Evolutionary conservation across 2,329 filamentous ascomycete species (phyloP), one percentile per base, ranked within the genome.

Genomic region (Botrytis paeoniae): DNA sequence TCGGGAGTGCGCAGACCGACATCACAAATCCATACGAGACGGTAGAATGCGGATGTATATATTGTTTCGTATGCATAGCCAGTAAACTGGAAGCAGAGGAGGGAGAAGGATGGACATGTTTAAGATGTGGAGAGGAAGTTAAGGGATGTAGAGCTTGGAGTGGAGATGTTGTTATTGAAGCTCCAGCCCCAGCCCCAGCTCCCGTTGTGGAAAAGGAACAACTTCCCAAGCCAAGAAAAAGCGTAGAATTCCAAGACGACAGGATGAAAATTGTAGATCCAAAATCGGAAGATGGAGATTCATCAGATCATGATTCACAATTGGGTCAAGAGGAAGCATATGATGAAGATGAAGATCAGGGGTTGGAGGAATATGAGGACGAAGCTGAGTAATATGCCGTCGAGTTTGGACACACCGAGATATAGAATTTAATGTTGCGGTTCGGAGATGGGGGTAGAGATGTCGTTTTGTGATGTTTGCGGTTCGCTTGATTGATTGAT

Each of bases 21-120:
- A 91, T 98, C 75, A 98, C 95, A 7, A 99, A 98, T 81, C 95
- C 96, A 0, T 99, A 99, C 81, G 94, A 97, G 83, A 89, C 94
- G 0, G 89, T 95, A 3, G 91, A 94, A 0, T 99, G 96, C 79
- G 92, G 92, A 0, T 97, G 95, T 81, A 87, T 98, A 74, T 99
- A 98, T 83, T 99, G 96, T 83, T 99, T 97, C 80, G 93, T 97
- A 29, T 99, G 96, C 80, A 83, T 98, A n/a, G 94, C 95, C 4
- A 93, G 94, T 73, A 89, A 93, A 74, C 87, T 99, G 61, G 95
- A 98, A 82, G 89, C 91, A 8, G 95, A 98, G 82, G 95, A 98
- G 81, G 96, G 95, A 45, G 94, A 98, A 80, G 95, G 95, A 3
- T 98, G 95, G 94, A 88, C 89, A 18, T 99, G 96, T 83, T 84